Evolutionary conservation across 805 yeast genomes (phyloP), one percentile per base, ranked within the genome.

Genomic region (Lachancea sp.): DNA sequence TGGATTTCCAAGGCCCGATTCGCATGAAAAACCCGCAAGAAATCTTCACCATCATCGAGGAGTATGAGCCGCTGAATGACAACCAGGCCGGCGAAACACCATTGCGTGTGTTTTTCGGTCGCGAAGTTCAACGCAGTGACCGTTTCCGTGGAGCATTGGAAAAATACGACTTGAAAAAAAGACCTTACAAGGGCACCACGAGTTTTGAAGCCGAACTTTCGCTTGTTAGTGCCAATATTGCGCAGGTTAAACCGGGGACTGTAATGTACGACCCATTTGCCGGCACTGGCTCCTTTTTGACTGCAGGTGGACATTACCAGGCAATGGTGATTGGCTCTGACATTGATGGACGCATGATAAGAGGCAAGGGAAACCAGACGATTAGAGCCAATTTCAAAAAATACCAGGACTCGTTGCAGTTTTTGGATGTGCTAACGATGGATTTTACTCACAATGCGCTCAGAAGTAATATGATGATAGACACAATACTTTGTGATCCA

Each of bases 141-240:
- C 73, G 96, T 54, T 66, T 74, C 4, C 68, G 75, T 9, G 80
- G 81, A 25, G 72, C 81, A 1, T 71, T 88, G 49, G 98, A 91
- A 51, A 75, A 72, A 44, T 86, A 83, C 56, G 96, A 89, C 58
- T 71, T 93, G 50, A 84, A 82, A 59, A 79, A 81, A 55, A 74
- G 99, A 57, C 82, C 81, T 43, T 89, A 85, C 58, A 90, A 87
- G 46, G 99, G 99, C 2, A 93, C 99, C 6, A 93, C 99, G 0
- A 87, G 96, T 15, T 93, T 93, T 65, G 99, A 93, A 55, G 95
- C 96, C 1, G 98, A 93, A 59, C 68, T 93, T 48, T 80, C 97
- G 0, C 66, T 93, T 38, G 83, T 90, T 13, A 83, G 95, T 26
- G 85, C 95, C 57, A 93, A 91, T 57, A 73, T 93, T 42, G 96